Evolutionary conservation across 2,329 filamentous ascomycete species (phyloP), one percentile per base, ranked within the genome.

Genomic region (Colletotrichum paranaense): DNA sequence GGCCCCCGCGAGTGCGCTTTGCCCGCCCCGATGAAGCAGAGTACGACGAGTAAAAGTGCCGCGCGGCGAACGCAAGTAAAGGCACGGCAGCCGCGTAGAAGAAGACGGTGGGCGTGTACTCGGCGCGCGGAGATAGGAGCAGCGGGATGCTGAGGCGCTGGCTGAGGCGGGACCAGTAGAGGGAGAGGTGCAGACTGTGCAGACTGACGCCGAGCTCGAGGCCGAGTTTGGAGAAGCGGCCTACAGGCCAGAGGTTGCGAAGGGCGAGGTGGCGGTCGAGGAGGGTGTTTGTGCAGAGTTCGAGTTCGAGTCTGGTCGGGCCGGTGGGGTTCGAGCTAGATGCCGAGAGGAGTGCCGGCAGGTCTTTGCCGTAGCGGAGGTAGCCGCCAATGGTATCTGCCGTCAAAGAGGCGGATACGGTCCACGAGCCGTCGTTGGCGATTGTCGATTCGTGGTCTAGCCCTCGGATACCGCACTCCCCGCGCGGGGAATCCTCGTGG

Each of bases 121-220:
- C 70, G 49, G 78, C 67, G 24, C 76, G 76, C 26, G 81, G 78
- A 7, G 83, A 81, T 42, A 87, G 76, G 35, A 86, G 76, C 30
- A 88, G 74, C 2, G 86, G 86, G 30, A 88, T 62, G 71, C 81
- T 82, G 75, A 88, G 77, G 19, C 84, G 82, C 76, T 87, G 86
- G 30, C 81, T 82, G 30, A 86, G 81, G 1, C 84, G 82, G 2
- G 86, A 86, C 84, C 85, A 86, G 79, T 87, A 86, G 2, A 86
- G 77, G 11, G 85, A 86, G 57, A 87, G 70, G 69, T 86, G 82
- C n/a, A 87, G 75, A 68, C 81, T 83, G 74, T 81, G 80, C 2
- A 79, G 78, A 63, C 82, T 83, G 46, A 87, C 75, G 19, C 83
- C 84, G 14, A 88, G 74, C 69, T 88, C 86, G 42, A 88, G 77